Percentiles rank a stretch among this genome's conserved stretches.
phyloP scores from a whole-genome alignment of 1,139 yeast genomes.

The Protomyces lactucae-debilis region DNA sequence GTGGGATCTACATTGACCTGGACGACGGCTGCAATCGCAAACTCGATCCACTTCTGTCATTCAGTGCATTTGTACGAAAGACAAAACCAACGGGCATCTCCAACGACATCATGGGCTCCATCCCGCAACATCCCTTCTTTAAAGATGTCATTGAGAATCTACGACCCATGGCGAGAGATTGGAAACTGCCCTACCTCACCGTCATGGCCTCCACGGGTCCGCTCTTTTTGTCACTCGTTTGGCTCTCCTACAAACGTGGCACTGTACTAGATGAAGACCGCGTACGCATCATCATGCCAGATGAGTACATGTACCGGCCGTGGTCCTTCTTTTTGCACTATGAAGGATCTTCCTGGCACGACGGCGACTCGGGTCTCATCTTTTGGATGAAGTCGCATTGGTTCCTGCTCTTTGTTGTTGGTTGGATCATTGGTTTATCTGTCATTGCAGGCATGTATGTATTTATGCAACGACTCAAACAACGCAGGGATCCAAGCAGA shows the following conservation, averaged over 20 bases:
- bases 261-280: slow-evolving; percentile 31
- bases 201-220: slow-evolving; percentile 96
- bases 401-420: slow-evolving; percentile 32
- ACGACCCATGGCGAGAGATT: slow-evolving; percentile 53
- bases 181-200: slow-evolving; percentile 81
- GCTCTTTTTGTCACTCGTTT: slow-evolving; percentile 71
- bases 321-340: slow-evolving; percentile 33
- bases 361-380: slow-evolving; percentile 34
- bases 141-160: slow-evolving; percentile 62
- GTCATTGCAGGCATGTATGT: slow-evolving; percentile 21
- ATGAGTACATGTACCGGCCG: slow-evolving; percentile 32
- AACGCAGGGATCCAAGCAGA: background rate
- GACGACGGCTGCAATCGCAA: slow-evolving; percentile 76
- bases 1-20: slow-evolving; percentile 85
- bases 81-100: slow-evolving; percentile 89
- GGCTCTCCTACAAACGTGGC: slow-evolving; percentile 62
- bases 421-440: slow-evolving; percentile 27
- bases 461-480: background rate
- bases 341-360: slow-evolving; percentile 36
- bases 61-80: slow-evolving; percentile 80
- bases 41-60: slow-evolving; percentile 72
- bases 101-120: slow-evolving; percentile 87
- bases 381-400: slow-evolving; percentile 33
- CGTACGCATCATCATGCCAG: slow-evolving; percentile 34
- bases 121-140: slow-evolving; percentile 83